phyloP scores from a whole-genome alignment of 2,329 filamentous ascomycete genomes.

The Fusarium piperis region DNA sequence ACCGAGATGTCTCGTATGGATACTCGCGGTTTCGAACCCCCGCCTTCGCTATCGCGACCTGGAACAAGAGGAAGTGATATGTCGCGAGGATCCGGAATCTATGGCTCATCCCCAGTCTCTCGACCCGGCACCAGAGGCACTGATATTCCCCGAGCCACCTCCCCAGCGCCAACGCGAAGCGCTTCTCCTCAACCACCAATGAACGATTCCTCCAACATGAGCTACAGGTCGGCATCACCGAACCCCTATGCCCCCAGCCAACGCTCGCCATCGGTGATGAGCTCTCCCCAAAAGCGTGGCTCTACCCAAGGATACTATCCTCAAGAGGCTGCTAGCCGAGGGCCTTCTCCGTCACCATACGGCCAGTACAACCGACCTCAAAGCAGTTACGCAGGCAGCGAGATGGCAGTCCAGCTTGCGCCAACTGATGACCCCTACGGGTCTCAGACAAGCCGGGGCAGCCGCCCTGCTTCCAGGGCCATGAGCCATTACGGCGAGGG shows the following conservation, averaged over 20 bases:
- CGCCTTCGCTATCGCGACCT: slow-evolving; percentile 55
- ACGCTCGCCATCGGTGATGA: slow-evolving; percentile 51
- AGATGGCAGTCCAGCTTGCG: slow-evolving; percentile 76
- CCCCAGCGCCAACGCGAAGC: slow-evolving; percentile 74
- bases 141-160: slow-evolving; percentile 68
- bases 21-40: slow-evolving; percentile 38
- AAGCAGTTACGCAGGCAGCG: slow-evolving; percentile 61
- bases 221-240: slow-evolving; percentile 65
- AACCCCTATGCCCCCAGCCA: slow-evolving; percentile 66
- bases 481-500: slow-evolving; percentile 67
- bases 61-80: slow-evolving; percentile 49
- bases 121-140: slow-evolving; percentile 68
- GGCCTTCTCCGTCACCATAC: slow-evolving; percentile 60
- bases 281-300: slow-evolving; percentile 54
- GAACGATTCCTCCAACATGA: slow-evolving; percentile 53
- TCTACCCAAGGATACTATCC: slow-evolving; percentile 63
- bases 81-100: slow-evolving; percentile 39
- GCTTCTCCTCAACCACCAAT: slow-evolving; percentile 70
- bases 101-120: slow-evolving; percentile 54
- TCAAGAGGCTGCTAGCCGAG: slow-evolving; percentile 55
- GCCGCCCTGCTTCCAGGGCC: slow-evolving; percentile 59
- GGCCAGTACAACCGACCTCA: slow-evolving; percentile 59
- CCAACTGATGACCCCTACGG: slow-evolving; percentile 68
- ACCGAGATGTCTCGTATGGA: slow-evolving; percentile 36
- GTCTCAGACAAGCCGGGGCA: slow-evolving; percentile 63